Evolutionary conservation across 768 basidiomycete species (phyloP).

Genomic region (Agrocybe chaxingu): DNA sequence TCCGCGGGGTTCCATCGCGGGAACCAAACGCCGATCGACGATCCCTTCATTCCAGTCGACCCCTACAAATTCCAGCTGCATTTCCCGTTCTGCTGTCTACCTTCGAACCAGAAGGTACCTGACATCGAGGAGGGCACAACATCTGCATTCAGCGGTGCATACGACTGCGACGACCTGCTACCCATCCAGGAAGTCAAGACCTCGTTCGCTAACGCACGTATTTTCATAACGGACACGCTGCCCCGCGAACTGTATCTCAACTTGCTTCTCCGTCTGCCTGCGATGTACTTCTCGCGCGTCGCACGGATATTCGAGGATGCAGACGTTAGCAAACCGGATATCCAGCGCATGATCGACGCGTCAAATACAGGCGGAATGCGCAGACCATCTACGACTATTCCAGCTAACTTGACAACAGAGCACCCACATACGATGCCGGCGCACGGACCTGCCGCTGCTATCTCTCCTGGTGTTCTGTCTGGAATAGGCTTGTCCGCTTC

Average conservation of each 20-base stretch:
- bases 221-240: conserved; percentile 35
- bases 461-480: conserved; percentile 20
- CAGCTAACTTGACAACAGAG: not conserved
- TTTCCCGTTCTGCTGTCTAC: conserved; percentile 15
- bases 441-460: conserved; percentile 4
- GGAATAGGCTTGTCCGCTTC: conserved; percentile 24
- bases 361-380: conserved; percentile 16
- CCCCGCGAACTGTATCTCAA: conserved; percentile 42
- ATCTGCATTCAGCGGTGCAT: conserved; percentile 20
- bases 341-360: conserved; percentile 49
- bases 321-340: conserved; percentile 72
- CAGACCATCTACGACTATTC: not conserved
- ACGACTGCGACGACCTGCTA: conserved; percentile 28
- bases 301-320: conserved; percentile 75
- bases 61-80: conserved; percentile 40
- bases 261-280: conserved; percentile 66
- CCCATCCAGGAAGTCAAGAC: conserved; percentile 17
- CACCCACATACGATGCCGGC: not conserved
- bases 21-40: conserved; percentile 33
- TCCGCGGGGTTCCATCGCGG: conserved; percentile 44
- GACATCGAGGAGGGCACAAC: conserved; percentile 21
- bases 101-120: conserved; percentile 31
- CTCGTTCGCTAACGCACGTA: conserved; percentile 16
- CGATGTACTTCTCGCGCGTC: conserved; percentile 78
- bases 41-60: conserved; percentile 54